A percentile compares a stretch with the other conserved stretches of the same genome.
Evolutionary conservation across 345 rosid species (phyloP).

Genomic region (Acer yangbiense): DNA sequence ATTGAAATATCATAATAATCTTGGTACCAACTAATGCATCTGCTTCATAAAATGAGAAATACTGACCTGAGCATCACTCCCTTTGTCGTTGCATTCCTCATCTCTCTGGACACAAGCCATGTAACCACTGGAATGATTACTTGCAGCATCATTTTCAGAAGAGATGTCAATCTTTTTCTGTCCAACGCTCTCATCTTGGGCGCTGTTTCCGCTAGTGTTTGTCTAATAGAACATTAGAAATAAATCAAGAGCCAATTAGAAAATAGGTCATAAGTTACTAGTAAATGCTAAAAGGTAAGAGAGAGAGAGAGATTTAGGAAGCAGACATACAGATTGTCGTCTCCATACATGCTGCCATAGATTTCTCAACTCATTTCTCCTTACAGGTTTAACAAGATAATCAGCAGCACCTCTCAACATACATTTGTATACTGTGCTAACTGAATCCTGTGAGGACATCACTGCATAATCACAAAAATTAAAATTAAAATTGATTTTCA

Average conservation of each 20-base stretch:
- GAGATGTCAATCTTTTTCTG: slow-evolving; percentile 69
- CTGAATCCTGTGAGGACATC: slow-evolving; percentile 92
- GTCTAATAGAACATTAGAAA: slow-evolving; percentile 22
- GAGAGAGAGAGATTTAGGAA: background rate
- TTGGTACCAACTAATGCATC: background rate
- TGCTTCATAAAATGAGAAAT: background rate
- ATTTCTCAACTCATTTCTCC: slow-evolving; percentile 90
- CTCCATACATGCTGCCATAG: slow-evolving; percentile 99
- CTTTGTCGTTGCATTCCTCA: slow-evolving; percentile 53
- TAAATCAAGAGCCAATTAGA: slow-evolving; percentile 28
- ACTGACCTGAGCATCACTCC: slow-evolving; percentile 80
- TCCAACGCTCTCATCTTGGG: slow-evolving; percentile 67
- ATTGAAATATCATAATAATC: background rate
- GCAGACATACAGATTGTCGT: slow-evolving; percentile 73
- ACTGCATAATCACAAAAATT: slow-evolving; percentile 50
- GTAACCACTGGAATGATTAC: slow-evolving; percentile 52
- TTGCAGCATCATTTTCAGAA: slow-evolving; percentile 67
- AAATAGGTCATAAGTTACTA: slow-evolving; percentile 14
- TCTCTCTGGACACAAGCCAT: slow-evolving; percentile 40
- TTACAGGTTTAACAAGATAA: slow-evolving; percentile 91
- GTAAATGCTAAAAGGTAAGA: slow-evolving; percentile 3
- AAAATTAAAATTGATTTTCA: slow-evolving; percentile 7
- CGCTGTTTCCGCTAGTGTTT: slow-evolving; percentile 50
- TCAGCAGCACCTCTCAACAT: slow-evolving; percentile 95
- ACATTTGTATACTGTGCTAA: slow-evolving; percentile 85